phyloP scores from a whole-genome alignment of 1,284 basidiomycete genomes.

The Xerocomus nothofagi region DNA sequence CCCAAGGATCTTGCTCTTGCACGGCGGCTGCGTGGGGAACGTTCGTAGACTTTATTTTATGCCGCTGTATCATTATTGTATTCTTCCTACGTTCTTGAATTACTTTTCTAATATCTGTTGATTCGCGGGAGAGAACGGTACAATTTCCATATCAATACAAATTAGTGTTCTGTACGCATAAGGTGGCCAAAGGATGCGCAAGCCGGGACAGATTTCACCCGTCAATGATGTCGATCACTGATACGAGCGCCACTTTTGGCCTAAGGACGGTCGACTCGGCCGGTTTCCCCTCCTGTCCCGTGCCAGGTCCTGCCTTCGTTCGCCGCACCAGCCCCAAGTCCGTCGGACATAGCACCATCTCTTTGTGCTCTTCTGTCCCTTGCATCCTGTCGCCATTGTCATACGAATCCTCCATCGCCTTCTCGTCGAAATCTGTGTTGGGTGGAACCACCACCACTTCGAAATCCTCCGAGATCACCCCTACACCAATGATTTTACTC shows the following conservation, averaged over 20 bases:
- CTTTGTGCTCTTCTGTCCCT: neutral
- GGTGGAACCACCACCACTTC: conserved; percentile 16
- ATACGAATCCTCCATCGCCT: conserved; percentile 18
- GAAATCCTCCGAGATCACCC: conserved; percentile 22
- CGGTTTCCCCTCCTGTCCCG: neutral
- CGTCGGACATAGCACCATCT: conserved; percentile 15
- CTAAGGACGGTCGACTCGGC: conserved; percentile 16
- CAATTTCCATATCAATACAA: neutral
- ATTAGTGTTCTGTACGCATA: neutral
- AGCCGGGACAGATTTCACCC: neutral
- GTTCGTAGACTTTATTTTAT: conserved; percentile 21
- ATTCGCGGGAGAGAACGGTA: neutral
- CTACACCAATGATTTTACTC: conserved; percentile 16
- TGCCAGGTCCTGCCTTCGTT: conserved; percentile 1
- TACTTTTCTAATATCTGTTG: neutral
- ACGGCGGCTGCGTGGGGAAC: conserved; percentile 35
- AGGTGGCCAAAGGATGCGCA: neutral
- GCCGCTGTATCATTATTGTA: conserved; percentile 12
- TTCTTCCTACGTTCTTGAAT: neutral
- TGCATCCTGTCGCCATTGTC: conserved; percentile 10
- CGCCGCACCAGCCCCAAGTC: conserved; percentile 17
- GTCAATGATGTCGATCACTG: conserved; percentile 8
- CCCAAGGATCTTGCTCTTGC: conserved; percentile 63
- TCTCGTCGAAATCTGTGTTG: conserved; percentile 8
- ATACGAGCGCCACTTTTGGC: conserved; percentile 18